phyloP scores from a whole-genome alignment of 1,139 yeast species.

The Yamadazyma sp. region DNA sequence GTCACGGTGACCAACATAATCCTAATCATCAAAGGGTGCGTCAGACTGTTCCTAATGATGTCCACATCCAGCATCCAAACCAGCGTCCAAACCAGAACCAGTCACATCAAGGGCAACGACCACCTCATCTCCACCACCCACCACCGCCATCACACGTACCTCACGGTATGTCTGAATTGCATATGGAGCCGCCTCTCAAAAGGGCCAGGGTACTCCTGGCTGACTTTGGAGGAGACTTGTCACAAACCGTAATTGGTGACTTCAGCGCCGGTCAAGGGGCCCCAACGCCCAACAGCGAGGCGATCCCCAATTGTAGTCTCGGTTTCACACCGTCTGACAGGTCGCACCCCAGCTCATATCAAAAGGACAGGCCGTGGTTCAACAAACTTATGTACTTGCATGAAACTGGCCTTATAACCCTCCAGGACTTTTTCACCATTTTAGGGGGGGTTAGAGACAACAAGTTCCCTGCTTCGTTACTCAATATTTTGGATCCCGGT shows the following conservation, averaged over 20 bases:
- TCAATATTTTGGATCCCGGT: slow-evolving; percentile 38
- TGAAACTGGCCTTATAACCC: slow-evolving; percentile 28
- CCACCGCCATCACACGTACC: background rate
- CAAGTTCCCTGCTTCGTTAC: slow-evolving; percentile 41
- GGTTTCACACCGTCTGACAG: background rate
- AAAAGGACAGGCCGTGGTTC: slow-evolving; percentile 44
- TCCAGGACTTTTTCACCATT: slow-evolving; percentile 35
- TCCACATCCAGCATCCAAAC: no score
- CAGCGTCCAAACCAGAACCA: slow-evolving; percentile 3
- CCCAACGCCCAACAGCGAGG: no score
- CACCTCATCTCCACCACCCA: background rate
- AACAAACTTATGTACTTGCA: slow-evolving; percentile 32
- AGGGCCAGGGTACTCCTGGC: slow-evolving; percentile 10
- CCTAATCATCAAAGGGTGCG: slow-evolving; percentile 1
- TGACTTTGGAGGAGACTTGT: slow-evolving; percentile 32
- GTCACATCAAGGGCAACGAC: background rate
- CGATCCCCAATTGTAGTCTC: slow-evolving; percentile 22
- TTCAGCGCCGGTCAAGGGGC: slow-evolving; percentile 26
- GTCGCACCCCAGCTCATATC: slow-evolving; percentile 20
- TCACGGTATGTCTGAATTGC: background rate
- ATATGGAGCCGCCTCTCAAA: slow-evolving; percentile 2
- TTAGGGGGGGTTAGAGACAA: slow-evolving; percentile 43
- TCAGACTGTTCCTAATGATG: no score
- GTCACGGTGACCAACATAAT: background rate
- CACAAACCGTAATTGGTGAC: slow-evolving; percentile 36